Conservation (phyloP, 2,329 filamentous ascomycete species). For the Amauroascus verrucosus region DNA sequence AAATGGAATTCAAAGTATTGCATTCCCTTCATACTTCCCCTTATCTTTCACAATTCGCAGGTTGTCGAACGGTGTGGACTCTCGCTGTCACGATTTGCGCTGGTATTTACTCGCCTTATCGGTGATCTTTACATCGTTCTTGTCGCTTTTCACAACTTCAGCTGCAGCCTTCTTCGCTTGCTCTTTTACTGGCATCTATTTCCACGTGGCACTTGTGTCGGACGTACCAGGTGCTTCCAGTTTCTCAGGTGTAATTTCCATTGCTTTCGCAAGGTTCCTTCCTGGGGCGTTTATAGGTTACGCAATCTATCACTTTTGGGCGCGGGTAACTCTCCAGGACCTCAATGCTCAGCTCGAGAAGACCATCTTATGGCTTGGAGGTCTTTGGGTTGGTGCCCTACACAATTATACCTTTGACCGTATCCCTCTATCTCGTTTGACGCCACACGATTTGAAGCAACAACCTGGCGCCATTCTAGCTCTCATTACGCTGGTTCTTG, state of each 20-base stretch:
- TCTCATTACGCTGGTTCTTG: conserved; percentile 44
- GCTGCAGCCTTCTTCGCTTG: conserved; percentile 45
- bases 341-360: conserved; percentile 51
- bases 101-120: conserved; percentile 50
- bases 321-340: conserved; percentile 39
- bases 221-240: conserved; percentile 47
- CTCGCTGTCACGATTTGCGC: conserved; percentile 45
- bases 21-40: conserved; percentile 49
- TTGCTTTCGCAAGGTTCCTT: conserved; percentile 47
- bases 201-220: conserved; percentile 51
- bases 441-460: conserved; percentile 50
- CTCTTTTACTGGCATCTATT: conserved; percentile 47
- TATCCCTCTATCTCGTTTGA: conserved; percentile 52
- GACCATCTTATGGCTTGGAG: conserved; percentile 50
- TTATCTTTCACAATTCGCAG: conserved; percentile 45
- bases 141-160: conserved; percentile 2
- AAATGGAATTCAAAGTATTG: conserved; percentile 44
- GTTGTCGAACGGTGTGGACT: conserved; percentile 25
- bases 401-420: conserved; percentile 56
- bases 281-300: conserved; percentile 50
- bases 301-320: conserved; percentile 47
- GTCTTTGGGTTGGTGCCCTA: conserved; percentile 50
- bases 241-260: conserved; percentile 46
- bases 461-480: conserved; percentile 51
- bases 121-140: conserved; percentile 43